Evolutionary conservation across 1,139 yeast species (phyloP), one percentile per base, ranked within the genome.

Genomic region (Barnettozyma hawaiiensis): DNA sequence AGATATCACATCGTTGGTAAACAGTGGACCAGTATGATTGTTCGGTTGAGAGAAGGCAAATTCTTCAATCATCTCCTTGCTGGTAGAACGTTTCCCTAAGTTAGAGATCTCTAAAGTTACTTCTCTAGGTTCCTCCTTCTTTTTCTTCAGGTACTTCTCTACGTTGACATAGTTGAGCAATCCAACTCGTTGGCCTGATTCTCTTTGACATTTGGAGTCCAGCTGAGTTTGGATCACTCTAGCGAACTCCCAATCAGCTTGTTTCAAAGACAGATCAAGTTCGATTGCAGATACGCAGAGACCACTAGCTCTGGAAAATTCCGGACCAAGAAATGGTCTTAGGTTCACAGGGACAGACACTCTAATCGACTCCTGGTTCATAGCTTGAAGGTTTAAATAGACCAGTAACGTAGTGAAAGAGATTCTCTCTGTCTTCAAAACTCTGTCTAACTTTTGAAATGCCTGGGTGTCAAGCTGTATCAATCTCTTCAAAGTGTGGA

Each of bases 11-110:
- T 42, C 38, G 16, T 32, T 44, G 8, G 43, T 36, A 16, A 46
- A 40, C 7, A 37, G 24, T 5, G 42, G 31, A 2, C 44, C 44
- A 3, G 36, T 14, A 12, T 31, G 34, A 21, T 38, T 43, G 20
- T 36, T 42, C 4, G 52, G 50, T 22, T 51, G 53, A 1, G 55
- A 46, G 27, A 50, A 51, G 5, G 48, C 20, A 18, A 40, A 47
- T 24, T 48, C 47, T 2, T 39, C 35, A n/a, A 41, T 20, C 3
- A 41, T 20, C 3, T 35, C 36, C 3, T 15, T 14, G 12, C 33
- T 22, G 5, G 7, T 14, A 7, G 16, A 12, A 16, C 51, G 32
- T 11, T 26, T 21, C 4, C 53, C 53, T 10, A 51, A 16, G 21
- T 51, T 51, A 5, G 55, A 51, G 3, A 51, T 43, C 37, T 50